Conservation (phyloP, 148 eudicot species). For the Camellia granthamiana region DNA sequence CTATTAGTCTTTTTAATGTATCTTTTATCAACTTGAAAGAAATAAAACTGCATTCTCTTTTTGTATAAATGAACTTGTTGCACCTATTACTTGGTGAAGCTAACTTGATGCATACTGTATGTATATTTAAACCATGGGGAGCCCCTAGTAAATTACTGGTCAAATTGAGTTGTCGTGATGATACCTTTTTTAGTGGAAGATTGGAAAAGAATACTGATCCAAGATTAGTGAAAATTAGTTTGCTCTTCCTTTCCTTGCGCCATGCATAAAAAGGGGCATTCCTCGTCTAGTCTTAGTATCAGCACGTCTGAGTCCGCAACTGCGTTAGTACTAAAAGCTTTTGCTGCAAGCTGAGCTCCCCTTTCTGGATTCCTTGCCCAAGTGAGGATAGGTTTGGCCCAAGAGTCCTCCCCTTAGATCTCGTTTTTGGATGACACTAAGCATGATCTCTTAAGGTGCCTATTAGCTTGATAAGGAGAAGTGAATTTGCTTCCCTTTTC, state of each 20-base stretch:
- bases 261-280: neutral
- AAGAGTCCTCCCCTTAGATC: neutral
- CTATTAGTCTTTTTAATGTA: neutral
- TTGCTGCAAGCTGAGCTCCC: neutral
- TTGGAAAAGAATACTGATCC: neutral
- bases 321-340: neutral
- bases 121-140: too few species aligned
- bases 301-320: neutral
- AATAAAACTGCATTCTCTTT: neutral
- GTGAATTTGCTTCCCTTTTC: too few species aligned
- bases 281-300: neutral
- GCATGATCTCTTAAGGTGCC: too few species aligned
- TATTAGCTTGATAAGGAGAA: too few species aligned
- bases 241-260: constrained; percentile 1
- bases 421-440: neutral
- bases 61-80: neutral
- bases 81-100: neutral
- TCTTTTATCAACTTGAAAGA: neutral
- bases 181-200: too few species aligned
- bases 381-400: constrained; percentile 1
- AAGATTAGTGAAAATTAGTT: neutral
- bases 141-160: too few species aligned
- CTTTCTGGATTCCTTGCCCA: neutral
- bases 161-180: too few species aligned
- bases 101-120: neutral